phyloP scores from a whole-genome alignment of 352 stramenopile species.

The Phytophthora litchii region DNA sequence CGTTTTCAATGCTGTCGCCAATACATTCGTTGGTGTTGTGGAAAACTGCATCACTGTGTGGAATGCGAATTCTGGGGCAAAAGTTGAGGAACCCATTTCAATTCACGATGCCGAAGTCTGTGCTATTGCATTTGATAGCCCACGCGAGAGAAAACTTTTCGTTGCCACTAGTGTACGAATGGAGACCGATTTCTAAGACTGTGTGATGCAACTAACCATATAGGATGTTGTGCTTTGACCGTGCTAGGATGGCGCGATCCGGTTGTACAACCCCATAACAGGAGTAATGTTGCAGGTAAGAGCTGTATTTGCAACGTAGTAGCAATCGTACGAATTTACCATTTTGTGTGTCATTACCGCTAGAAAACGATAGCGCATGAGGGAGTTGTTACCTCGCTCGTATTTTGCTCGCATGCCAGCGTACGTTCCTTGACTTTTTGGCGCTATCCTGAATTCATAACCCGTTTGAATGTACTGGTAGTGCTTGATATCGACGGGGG shows the following conservation, averaged over 20 bases:
- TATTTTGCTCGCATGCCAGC: conserved; percentile 60
- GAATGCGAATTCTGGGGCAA: conserved; percentile 65
- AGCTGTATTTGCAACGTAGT: neutral
- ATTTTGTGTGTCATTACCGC: conserved; percentile 1
- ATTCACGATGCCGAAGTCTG: conserved; percentile 63
- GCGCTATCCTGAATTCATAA: neutral
- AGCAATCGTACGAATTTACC: neutral
- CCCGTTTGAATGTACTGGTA: conserved; percentile 15
- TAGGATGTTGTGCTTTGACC: neutral
- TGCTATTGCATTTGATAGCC: conserved; percentile 61
- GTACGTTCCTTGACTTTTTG: conserved; percentile 29
- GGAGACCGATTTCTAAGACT: neutral
- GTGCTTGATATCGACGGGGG: conserved; percentile 71
- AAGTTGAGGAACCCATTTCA: conserved; percentile 56
- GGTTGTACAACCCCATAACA: conserved; percentile 74
- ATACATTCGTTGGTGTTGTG: conserved; percentile 62
- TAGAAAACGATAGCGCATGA: conserved; percentile 65
- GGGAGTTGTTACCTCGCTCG: conserved; percentile 57
- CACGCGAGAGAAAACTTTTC: conserved; percentile 71
- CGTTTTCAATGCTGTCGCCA: conserved; percentile 64
- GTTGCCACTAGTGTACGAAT: conserved; percentile 65
- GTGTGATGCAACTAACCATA: neutral
- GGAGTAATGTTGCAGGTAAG: conserved; percentile 54
- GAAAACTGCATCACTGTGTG: conserved; percentile 70
- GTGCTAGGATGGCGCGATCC: conserved; percentile 63